phyloP scores from a whole-genome alignment of 169 alveolate genomes.

The Plasmodium gonderi region DNA sequence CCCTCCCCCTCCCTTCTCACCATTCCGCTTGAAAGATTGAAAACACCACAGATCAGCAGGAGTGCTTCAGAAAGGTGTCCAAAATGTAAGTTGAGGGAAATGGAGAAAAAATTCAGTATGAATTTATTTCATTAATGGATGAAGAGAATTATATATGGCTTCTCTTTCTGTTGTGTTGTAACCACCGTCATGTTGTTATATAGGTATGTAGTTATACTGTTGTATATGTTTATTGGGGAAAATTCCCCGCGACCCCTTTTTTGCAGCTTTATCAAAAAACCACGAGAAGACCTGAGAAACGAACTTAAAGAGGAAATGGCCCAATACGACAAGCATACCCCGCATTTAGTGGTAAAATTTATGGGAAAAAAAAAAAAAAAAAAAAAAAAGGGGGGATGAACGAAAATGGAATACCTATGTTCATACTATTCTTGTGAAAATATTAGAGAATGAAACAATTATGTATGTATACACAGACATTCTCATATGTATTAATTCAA shows the following conservation, averaged over 20 bases:
- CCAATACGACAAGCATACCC: constrained; percentile 33
- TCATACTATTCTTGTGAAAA: no score
- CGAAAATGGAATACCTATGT: no score
- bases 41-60: constrained; percentile 31
- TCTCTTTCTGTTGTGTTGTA: neutral
- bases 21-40: constrained; percentile 9
- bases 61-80: constrained; percentile 56
- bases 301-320: constrained; percentile 57
- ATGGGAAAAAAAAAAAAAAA: neutral
- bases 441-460: no score
- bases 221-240: neutral
- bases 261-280: constrained; percentile 38
- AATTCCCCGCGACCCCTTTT: neutral
- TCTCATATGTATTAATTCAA: neutral
- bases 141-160: neutral
- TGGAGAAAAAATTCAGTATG: neutral
- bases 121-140: neutral
- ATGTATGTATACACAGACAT: neutral
- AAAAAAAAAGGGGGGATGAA: neutral
- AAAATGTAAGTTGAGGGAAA: constrained; percentile 14
- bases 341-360: constrained; percentile 19
- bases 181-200: neutral
- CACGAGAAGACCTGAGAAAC: constrained; percentile 3
- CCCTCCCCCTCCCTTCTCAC: neutral
- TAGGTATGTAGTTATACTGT: neutral